phyloP scores from a whole-genome alignment of 768 basidiomycete species.

The Holtermannia corniformis region DNA sequence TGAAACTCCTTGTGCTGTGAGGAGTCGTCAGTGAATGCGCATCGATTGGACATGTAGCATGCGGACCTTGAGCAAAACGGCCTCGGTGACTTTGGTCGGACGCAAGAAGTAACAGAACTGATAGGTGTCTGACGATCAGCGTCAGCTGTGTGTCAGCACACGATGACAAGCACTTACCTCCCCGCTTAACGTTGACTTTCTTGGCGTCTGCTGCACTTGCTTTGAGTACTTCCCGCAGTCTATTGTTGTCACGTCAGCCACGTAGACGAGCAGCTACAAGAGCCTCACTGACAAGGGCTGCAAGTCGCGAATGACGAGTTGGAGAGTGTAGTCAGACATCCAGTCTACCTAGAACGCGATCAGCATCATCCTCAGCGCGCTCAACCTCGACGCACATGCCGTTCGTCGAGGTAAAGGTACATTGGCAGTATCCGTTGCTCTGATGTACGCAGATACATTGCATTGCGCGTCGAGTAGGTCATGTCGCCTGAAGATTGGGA shows the following conservation, averaged over 20 bases:
- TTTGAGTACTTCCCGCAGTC: conserved; percentile 29
- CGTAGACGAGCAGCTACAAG: background rate
- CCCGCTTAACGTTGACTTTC: conserved; percentile 72
- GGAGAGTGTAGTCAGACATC: conserved; percentile 78
- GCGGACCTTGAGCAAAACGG: conserved; percentile 65
- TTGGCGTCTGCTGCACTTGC: conserved; percentile 49
- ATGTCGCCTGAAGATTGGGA: too few species aligned
- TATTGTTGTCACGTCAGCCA: conserved; percentile 41
- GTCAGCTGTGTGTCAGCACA: background rate
- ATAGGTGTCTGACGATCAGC: conserved; percentile 56
- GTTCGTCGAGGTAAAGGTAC: conserved; percentile 80
- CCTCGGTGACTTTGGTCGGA: conserved; percentile 63
- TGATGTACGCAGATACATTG: conserved; percentile 73
- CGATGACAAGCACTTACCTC: conserved; percentile 52
- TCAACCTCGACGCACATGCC: conserved; percentile 48
- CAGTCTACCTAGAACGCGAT: conserved; percentile 48
- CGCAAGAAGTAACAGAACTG: conserved; percentile 87
- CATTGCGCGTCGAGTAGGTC: conserved; percentile 63
- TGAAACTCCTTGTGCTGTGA: conserved; percentile 16
- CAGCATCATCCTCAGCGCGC: background rate
- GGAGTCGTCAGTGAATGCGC: conserved; percentile 1
- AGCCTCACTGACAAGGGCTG: conserved; percentile 56
- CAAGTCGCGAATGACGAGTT: conserved; percentile 69
- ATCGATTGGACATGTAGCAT: background rate
- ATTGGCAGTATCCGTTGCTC: conserved; percentile 63